Evolutionary conservation across 2,329 filamentous ascomycete species (phyloP).

Genomic region (Aspergillus neoniger): DNA sequence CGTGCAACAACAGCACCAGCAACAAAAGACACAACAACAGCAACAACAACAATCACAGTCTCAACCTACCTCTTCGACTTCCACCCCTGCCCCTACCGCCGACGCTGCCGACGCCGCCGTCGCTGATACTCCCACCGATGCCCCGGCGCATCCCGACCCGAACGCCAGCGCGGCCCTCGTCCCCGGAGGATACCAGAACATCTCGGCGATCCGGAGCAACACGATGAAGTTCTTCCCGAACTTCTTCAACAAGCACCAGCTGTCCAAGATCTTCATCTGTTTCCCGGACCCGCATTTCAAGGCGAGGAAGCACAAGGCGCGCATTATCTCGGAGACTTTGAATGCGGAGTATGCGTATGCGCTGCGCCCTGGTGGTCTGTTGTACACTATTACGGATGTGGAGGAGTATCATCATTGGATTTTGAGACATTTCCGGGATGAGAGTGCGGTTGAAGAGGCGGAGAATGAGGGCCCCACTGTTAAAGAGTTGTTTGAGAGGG

Average conservation of each 20-base stretch:
- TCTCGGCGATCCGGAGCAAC: constrained; percentile 85
- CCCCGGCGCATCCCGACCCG: not conserved
- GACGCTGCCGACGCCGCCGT: not conserved
- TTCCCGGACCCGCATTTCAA: constrained; percentile 99
- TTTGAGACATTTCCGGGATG: constrained; percentile 77
- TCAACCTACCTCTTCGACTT: constrained; percentile 6
- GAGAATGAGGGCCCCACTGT: constrained; percentile 81
- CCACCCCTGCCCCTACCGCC: constrained; percentile 9
- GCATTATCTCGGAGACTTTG: constrained; percentile 85
- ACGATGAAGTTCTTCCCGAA: constrained; percentile 99
- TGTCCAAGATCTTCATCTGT: constrained; percentile 93
- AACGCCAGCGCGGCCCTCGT: constrained; percentile 21
- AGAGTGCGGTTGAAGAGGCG: constrained; percentile 62
- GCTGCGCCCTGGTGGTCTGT: constrained; percentile 75
- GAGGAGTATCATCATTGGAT: constrained; percentile 94
- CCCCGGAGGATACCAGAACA: constrained; percentile 71
- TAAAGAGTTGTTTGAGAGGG: constrained; percentile 69
- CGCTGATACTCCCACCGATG: constrained; percentile 3
- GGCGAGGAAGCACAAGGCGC: constrained; percentile 91
- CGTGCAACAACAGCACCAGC: constrained; percentile 37
- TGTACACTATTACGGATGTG: constrained; percentile 98
- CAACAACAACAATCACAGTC: not conserved
- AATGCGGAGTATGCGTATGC: constrained; percentile 94
- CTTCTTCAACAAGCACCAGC: constrained; percentile 80
- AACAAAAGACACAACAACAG: constrained; percentile 11